Base-by-base conservation (phyloP, 345 rosid genomes). In the Nasturtium officinale region DNA sequence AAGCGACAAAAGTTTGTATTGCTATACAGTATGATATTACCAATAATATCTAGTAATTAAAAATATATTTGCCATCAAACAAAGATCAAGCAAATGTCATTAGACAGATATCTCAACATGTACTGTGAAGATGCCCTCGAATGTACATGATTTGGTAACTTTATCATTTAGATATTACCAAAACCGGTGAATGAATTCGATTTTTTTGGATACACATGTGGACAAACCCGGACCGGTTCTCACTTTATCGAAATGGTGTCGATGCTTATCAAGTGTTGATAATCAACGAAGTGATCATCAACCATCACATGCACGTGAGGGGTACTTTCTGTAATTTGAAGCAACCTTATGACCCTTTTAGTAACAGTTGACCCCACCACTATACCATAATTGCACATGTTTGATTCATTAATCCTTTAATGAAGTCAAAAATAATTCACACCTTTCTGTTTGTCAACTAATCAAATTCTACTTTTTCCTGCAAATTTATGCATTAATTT, bases 251-350 rank as follows among this genome's bases (percentile, higher is more conserved):
- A 8, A 70, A 29, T n/a, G 59, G 71, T 67, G 40, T 68, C 53
- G 50, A 52, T 13, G 30, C 35, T 26, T 45, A 67, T 20, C 29
- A 26, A 69, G 37, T 54, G 29, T 76, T 56, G 61, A 70, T 57
- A 77, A 77, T 71, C 75, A 55, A 61, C 45, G 71, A 53, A 37
- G 57, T 67, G 74, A 75, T 75, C 50, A 76, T 69, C 67, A 63
- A 56, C 60, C 45, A 76, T 6, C 72, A 63, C 61, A 77, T 38
- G 80, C 80, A 77, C 76, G 76, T 77, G 80, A 77, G 72, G 50
- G 66, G 75, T 55, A 69, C 42, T 32, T 51, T 61, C 40, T 77
- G 80, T 77, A 71, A 65, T 38, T 60, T 23, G 32, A 65, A 65
- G 72, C 62, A 71, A 77, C 4, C 26, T 71, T 40, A 58, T 71